These are phyloP conservation scores for Trichoderma polysporum DNA, from an alignment of 2,329 filamentous ascomycete genomes.

Conservation along the genomic window DNA sequence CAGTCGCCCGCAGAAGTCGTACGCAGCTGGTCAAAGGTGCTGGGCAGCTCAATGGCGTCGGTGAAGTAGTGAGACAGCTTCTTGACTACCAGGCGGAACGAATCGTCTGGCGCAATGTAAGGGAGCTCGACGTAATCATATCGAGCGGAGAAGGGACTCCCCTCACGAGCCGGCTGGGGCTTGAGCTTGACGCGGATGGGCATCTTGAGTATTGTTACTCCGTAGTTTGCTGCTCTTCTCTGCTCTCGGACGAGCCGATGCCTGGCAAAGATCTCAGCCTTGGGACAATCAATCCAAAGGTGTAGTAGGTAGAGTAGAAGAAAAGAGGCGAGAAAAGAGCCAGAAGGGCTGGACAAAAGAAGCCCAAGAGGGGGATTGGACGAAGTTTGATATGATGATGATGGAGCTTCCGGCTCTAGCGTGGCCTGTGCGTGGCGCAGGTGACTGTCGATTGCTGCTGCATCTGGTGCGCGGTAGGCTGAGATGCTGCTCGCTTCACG, in stretches of 20 bases:
- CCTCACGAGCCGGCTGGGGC: slow-evolving; percentile 35
- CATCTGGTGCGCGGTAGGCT: background rate
- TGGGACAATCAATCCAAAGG: background rate
- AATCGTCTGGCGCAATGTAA: slow-evolving; percentile 56
- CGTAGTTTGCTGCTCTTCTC: too few relatives aligned
- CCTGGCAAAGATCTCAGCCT: background rate
- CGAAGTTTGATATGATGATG: background rate
- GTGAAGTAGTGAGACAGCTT: slow-evolving; percentile 66
- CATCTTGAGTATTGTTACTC: slow-evolving; percentile 32
- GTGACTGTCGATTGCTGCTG: slow-evolving; percentile 12
- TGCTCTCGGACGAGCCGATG: background rate
- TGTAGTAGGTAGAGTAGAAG: background rate
- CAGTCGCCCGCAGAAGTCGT: slow-evolving; percentile 63
- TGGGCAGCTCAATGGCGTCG: slow-evolving; percentile 62
- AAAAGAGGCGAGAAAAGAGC: background rate
- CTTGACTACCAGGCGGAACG: slow-evolving; percentile 64
- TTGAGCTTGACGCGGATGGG: slow-evolving; percentile 40
- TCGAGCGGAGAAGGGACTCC: slow-evolving; percentile 37
- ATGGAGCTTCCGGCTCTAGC: background rate
- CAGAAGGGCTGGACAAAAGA: too few relatives aligned
- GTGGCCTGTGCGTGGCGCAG: slow-evolving; percentile 20
- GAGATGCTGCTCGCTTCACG: background rate
- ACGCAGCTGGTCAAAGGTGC: slow-evolving; percentile 71
- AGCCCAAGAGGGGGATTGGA: background rate
- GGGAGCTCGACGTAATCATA: slow-evolving; percentile 46